Evolutionary conservation across 768 basidiomycete genomes (phyloP).

Genomic region (Russula emetica): DNA sequence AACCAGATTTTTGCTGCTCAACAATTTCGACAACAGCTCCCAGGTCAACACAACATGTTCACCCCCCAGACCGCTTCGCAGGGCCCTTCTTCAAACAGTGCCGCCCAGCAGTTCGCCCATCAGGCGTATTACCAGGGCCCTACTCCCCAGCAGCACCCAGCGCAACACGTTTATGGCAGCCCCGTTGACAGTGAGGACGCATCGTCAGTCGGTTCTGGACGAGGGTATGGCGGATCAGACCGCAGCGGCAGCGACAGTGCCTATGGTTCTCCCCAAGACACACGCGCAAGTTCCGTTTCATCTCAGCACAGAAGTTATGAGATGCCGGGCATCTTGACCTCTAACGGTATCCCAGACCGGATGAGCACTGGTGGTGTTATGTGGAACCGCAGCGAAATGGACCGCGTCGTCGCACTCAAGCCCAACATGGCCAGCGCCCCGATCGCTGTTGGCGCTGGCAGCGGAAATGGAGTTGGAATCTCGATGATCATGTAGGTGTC

Average conservation of each 20-base stretch:
- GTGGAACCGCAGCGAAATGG: conserved; percentile 32
- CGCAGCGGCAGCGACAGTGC: conserved; percentile 39
- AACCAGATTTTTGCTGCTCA: conserved; percentile 24
- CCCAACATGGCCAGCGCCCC: conserved; percentile 35
- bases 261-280: conserved; percentile 34
- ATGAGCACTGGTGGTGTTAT: conserved; percentile 32
- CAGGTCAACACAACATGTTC: conserved; percentile 19
- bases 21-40: conserved; percentile 25
- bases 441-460: conserved; percentile 39
- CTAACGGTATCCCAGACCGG: conserved; percentile 19
- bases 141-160: conserved; percentile 34
- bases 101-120: conserved; percentile 29
- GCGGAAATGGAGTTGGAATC: conserved; percentile 37
- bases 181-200: conserved; percentile 40
- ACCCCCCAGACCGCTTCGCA: conserved; percentile 23
- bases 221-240: conserved; percentile 32
- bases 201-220: conserved; percentile 39
- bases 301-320: conserved; percentile 37
- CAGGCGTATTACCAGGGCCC: conserved; percentile 29
- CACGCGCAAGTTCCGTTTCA: conserved; percentile 26
- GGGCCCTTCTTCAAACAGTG: conserved; percentile 15
- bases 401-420: conserved; percentile 36
- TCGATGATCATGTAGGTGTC: conserved; percentile 37
- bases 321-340: conserved; percentile 31
- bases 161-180: conserved; percentile 32